phyloP scores from a whole-genome alignment of 208 protist species.

The Tritrichomonas foetus region DNA sequence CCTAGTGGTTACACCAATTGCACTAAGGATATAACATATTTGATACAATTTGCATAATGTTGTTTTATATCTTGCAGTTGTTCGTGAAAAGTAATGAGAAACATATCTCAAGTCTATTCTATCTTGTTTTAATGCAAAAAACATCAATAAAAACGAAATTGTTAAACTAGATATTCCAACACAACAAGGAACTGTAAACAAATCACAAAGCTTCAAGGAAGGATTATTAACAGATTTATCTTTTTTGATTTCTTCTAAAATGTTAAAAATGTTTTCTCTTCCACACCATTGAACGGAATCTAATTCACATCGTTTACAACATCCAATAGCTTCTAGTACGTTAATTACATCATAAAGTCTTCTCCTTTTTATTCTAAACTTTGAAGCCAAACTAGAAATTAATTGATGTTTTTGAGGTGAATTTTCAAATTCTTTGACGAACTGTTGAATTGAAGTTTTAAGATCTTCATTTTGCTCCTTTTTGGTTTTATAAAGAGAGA shows the following conservation, averaged over 20 bases:
- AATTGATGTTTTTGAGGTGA: no score
- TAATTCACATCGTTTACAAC: not conserved
- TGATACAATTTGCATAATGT: conserved; percentile 31
- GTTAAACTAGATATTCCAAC: not conserved
- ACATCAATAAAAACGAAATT: not conserved
- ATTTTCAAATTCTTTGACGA: no score
- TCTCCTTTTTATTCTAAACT: conserved; percentile 7
- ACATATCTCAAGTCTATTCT: not conserved
- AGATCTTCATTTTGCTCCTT: no score
- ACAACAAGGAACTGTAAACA: not conserved
- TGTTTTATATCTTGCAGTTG: not conserved
- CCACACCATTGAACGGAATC: not conserved
- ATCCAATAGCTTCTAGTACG: not conserved
- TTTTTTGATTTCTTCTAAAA: not conserved
- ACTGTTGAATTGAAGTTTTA: no score
- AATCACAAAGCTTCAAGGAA: not conserved
- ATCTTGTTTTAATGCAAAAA: not conserved
- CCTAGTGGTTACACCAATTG: not conserved
- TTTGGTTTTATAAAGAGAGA: no score
- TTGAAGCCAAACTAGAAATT: no score
- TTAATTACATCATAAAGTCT: not conserved
- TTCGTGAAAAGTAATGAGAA: not conserved
- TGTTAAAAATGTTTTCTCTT: not conserved
- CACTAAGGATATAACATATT: not conserved
- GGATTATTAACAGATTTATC: not conserved